A percentile compares a stretch with the other conserved stretches of the same genome.
phyloP scores from a whole-genome alignment of 2,329 filamentous ascomycete species.

The Zymoseptoria pseudotritici region DNA sequence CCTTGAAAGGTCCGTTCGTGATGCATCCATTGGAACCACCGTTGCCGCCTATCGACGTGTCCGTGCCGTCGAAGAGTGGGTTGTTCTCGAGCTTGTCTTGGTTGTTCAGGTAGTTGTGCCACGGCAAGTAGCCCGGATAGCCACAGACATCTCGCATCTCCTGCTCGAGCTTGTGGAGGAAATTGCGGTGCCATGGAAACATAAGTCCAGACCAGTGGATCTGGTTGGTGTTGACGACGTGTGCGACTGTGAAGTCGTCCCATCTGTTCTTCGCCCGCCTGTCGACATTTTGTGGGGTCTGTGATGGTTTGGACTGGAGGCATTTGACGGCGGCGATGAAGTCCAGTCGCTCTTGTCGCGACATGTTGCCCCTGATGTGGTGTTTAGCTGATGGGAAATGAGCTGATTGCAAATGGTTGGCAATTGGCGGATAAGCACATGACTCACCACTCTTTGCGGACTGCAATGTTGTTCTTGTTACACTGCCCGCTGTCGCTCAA shows the following conservation, averaged over 20 bases:
- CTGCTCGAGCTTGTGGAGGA: conserved; percentile 9
- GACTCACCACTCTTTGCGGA: background rate
- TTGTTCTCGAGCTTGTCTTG: conserved; percentile 36
- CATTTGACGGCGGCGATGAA: conserved; percentile 23
- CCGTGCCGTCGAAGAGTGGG: conserved; percentile 49
- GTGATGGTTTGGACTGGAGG: conserved; percentile 14
- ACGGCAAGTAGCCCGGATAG: conserved; percentile 28
- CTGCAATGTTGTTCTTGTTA: background rate
- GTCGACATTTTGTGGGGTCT: background rate
- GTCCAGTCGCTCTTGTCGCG: conserved; percentile 12
- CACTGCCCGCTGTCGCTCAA: background rate
- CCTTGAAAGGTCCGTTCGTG: conserved; percentile 43
- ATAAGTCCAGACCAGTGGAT: conserved; percentile 3
- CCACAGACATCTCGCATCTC: conserved; percentile 9
- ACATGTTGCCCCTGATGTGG: background rate
- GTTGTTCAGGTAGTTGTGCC: conserved; percentile 48
- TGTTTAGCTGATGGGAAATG: background rate
- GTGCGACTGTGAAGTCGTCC: conserved; percentile 23
- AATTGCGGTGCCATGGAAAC: conserved; percentile 14
- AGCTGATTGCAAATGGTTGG: background rate
- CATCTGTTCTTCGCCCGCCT: conserved; percentile 16
- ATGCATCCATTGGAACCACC: conserved; percentile 39
- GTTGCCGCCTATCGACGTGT: conserved; percentile 31
- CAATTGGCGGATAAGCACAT: background rate
- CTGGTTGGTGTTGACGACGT: conserved; percentile 18